A percentile compares a stretch with the other conserved stretches of the same genome.
These are phyloP conservation scores for Kluyveromyces sp. DNA, from an alignment of 1,139 yeast species.

Conservation along the genomic window DNA sequence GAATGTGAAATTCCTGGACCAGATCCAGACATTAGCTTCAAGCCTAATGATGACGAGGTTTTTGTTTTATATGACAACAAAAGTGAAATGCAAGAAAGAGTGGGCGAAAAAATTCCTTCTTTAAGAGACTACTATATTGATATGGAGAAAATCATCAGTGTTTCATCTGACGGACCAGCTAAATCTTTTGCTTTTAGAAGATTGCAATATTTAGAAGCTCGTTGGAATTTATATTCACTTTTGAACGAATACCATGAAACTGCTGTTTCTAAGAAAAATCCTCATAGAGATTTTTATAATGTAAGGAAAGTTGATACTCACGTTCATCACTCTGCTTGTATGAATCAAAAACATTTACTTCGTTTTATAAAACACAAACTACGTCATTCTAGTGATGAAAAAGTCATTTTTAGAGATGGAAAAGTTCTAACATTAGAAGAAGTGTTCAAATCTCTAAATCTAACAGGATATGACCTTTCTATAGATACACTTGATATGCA, in stretches of 20 bases:
- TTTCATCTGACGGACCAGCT: slow-evolving; percentile 93
- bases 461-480: slow-evolving; percentile 89
- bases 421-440: slow-evolving; percentile 76
- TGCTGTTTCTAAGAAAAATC: slow-evolving; percentile 73
- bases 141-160: slow-evolving; percentile 56
- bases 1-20: slow-evolving; percentile 60
- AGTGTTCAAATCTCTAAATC: slow-evolving; percentile 82
- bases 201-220: slow-evolving; percentile 87
- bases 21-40: slow-evolving; percentile 42
- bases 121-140: slow-evolving; percentile 79
- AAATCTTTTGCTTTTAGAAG: slow-evolving; percentile 94
- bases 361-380: slow-evolving; percentile 90
- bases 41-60: slow-evolving; percentile 55
- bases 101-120: slow-evolving; percentile 58
- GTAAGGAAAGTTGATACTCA: slow-evolving; percentile 98
- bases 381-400: slow-evolving; percentile 72
- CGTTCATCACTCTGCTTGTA: slow-evolving; percentile 97
- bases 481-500: slow-evolving; percentile 99
- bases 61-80: slow-evolving; percentile 48
- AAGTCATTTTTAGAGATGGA: slow-evolving; percentile 90
- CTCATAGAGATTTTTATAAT: slow-evolving; percentile 95
- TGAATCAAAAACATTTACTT: slow-evolving; percentile 94
- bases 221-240: slow-evolving; percentile 86
- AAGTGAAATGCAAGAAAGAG: slow-evolving; percentile 27
- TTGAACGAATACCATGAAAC: slow-evolving; percentile 90